Percentiles rank a stretch among this genome's conserved stretches.
Evolutionary conservation across 176 grass and related monocot genomes (phyloP).

Genomic region (Melocanna baccifera): DNA sequence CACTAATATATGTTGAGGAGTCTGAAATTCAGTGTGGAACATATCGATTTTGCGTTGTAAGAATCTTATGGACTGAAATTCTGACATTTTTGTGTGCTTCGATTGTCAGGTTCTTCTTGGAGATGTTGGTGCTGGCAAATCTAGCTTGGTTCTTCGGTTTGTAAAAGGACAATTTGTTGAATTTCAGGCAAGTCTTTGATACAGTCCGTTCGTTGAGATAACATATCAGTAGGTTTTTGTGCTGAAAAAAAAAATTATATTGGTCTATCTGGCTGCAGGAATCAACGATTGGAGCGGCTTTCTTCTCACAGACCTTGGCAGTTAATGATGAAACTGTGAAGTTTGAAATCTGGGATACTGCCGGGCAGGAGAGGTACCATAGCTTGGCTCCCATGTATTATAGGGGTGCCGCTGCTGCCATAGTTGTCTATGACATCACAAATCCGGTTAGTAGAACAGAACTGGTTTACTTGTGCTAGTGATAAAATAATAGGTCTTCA

Average conservation of each 20-base stretch:
- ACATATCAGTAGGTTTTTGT: neutral
- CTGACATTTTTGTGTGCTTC: neutral
- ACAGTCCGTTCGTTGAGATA: neutral
- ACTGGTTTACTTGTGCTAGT: neutral
- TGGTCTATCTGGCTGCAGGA: constrained; percentile 51
- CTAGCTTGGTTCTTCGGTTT: constrained; percentile 90
- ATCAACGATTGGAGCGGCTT: constrained; percentile 94
- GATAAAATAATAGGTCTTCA: neutral
- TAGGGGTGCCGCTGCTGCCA: constrained; percentile 80
- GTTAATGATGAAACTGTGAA: constrained; percentile 90
- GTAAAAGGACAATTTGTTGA: constrained; percentile 95
- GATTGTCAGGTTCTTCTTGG: constrained; percentile 78
- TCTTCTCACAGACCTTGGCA: constrained; percentile 87
- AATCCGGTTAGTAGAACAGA: constrained; percentile 61
- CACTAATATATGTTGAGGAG: neutral
- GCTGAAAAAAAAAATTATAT: neutral
- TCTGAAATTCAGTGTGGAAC: neutral
- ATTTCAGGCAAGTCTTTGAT: constrained; percentile 57
- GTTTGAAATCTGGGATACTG: constrained; percentile 99
- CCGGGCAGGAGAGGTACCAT: constrained; percentile 97
- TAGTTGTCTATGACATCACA: constrained; percentile 95
- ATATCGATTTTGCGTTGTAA: constrained; percentile 2
- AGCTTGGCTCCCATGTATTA: constrained; percentile 99
- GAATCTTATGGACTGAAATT: neutral
- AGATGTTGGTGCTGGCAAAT: constrained; percentile 92